phyloP scores from a whole-genome alignment of 176 grass and related monocot genomes.

The Aechmea fasciata region DNA sequence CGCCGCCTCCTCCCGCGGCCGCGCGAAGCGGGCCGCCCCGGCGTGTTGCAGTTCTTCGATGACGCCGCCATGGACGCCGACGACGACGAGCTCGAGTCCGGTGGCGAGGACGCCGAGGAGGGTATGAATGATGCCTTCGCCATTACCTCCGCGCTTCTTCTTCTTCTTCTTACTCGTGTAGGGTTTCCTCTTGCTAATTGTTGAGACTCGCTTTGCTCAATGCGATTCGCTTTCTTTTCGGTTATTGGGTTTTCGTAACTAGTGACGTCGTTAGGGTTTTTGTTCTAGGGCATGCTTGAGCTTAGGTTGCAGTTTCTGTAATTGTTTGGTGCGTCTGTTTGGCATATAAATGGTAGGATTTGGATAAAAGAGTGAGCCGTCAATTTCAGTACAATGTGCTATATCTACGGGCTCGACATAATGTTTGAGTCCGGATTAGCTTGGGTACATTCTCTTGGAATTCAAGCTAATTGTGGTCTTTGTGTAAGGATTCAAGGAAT shows the following conservation, averaged over 20 bases:
- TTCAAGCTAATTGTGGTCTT: not conserved
- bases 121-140: slow-evolving; percentile 18
- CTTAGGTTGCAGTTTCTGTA: not conserved
- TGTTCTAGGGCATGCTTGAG: not conserved
- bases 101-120: slow-evolving; percentile 23
- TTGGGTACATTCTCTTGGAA: not conserved
- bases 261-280: not conserved
- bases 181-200: not conserved
- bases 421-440: not conserved
- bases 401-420: not conserved
- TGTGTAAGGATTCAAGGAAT: not conserved
- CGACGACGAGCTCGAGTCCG: slow-evolving; percentile 31
- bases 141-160: not conserved
- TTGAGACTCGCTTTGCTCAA: not conserved
- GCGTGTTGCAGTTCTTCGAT: slow-evolving; percentile 65
- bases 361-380: not conserved
- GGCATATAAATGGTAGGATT: not conserved
- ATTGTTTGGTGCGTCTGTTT: not conserved
- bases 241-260: not conserved
- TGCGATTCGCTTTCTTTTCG: not conserved
- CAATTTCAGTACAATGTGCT: not conserved
- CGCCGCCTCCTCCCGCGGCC: slow-evolving; percentile 19
- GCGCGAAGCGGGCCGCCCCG: slow-evolving; percentile 28
- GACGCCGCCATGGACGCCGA: slow-evolving; percentile 48
- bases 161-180: not conserved